phyloP scores from a whole-genome alignment of 1,139 yeast genomes.

The Scheffersomyces lignicola region DNA sequence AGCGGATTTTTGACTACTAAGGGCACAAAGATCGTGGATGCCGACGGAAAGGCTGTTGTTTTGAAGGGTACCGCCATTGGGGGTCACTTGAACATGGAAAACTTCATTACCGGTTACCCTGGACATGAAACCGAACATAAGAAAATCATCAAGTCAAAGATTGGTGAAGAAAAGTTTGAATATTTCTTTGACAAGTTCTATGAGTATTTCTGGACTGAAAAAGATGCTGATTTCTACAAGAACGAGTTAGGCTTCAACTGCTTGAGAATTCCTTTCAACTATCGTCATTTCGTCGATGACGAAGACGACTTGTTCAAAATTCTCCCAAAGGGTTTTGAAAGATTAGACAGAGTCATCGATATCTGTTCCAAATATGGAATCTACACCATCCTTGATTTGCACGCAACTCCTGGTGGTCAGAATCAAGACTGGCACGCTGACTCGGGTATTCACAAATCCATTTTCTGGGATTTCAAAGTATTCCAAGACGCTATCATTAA shows the following conservation, averaged over 20 bases:
- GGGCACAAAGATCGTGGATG: conserved; percentile 43
- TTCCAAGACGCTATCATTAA: conserved; percentile 43
- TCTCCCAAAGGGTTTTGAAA: conserved; percentile 40
- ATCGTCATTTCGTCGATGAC: conserved; percentile 46
- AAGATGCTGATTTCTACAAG: conserved; percentile 42
- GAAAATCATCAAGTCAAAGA: conserved; percentile 27
- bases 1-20: conserved; percentile 13
- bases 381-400: conserved; percentile 46
- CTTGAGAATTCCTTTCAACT: conserved; percentile 47
- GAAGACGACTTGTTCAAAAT: conserved; percentile 36
- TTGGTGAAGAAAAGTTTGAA: conserved; percentile 44
- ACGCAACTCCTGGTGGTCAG: conserved; percentile 50
- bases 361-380: conserved; percentile 38
- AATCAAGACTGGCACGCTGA: conserved; percentile 53
- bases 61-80: conserved; percentile 45
- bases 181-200: conserved; percentile 47
- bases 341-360: conserved; percentile 39
- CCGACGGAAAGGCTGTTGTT: conserved; percentile 29
- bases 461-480: conserved; percentile 46
- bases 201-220: conserved; percentile 48
- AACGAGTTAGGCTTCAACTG: conserved; percentile 41
- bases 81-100: conserved; percentile 51
- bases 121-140: conserved; percentile 51
- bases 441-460: conserved; percentile 40
- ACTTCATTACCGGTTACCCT: conserved; percentile 51